Percentiles rank a stretch among this genome's conserved stretches.
Conservation (phyloP, 2,329 filamentous ascomycete species). For the Dothistroma pini region DNA sequence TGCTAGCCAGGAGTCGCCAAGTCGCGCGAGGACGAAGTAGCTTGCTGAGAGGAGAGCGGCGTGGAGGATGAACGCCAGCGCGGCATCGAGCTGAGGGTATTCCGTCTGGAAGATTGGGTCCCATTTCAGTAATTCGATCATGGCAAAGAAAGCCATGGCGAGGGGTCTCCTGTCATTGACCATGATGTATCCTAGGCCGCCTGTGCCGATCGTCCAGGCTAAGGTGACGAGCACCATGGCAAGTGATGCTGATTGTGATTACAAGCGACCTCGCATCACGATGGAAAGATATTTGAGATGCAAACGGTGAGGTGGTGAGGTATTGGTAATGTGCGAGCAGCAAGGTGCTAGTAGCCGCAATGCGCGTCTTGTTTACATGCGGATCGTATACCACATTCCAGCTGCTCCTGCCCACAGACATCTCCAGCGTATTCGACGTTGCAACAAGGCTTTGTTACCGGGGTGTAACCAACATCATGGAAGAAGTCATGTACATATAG, state of each 20-base stretch:
- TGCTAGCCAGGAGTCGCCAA: background rate
- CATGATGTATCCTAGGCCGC: background rate
- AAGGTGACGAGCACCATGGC: background rate
- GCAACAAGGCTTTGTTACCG: no score
- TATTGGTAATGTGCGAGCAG: background rate
- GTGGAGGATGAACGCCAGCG: background rate
- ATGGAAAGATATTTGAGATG: background rate
- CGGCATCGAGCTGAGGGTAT: background rate
- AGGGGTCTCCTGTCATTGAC: background rate
- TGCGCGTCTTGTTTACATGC: background rate
- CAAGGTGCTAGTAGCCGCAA: background rate
- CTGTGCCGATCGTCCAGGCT: background rate
- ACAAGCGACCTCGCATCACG: background rate
- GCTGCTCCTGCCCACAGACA: background rate
- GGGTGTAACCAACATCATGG: no score
- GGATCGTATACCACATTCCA: background rate
- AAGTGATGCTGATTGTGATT: background rate
- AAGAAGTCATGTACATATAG: no score
- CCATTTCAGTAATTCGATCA: background rate
- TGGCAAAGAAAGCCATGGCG: background rate
- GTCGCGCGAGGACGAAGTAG: background rate
- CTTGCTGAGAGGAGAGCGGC: background rate
- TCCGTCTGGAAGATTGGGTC: constrained; percentile 3
- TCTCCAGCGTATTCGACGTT: background rate
- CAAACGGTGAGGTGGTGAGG: background rate